These are phyloP conservation scores for Microascus cirrosus DNA, from an alignment of 2,329 filamentous ascomycete genomes.

Conservation along the genomic window DNA sequence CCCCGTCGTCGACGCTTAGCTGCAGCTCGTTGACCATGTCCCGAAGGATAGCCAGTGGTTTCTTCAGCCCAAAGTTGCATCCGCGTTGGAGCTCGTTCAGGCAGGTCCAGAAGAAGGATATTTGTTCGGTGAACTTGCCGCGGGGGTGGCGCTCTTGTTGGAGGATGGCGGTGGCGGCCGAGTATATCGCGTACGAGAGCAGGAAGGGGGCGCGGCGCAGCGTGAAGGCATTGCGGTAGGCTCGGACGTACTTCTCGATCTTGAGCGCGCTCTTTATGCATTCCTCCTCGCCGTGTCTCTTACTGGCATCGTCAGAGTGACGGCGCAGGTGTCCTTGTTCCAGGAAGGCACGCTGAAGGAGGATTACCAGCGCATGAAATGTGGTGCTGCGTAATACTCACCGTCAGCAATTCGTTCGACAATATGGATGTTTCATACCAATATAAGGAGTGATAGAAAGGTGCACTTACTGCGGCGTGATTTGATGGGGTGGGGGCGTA, in stretches of 20 bases:
- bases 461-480: conserved; percentile 7
- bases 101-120: conserved; percentile 24
- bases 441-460: not conserved
- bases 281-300: conserved; percentile 14
- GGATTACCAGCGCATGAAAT: conserved; percentile 29
- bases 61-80: conserved; percentile 23
- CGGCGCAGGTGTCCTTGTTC: conserved; percentile 18
- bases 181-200: conserved; percentile 28
- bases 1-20: conserved; percentile 6
- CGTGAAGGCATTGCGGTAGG: conserved; percentile 25
- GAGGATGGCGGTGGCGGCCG: conserved; percentile 18
- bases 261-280: conserved; percentile 19
- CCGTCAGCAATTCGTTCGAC: not conserved
- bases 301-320: conserved; percentile 14
- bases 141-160: conserved; percentile 17
- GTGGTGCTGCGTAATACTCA: conserved; percentile 12
- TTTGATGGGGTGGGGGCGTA: conserved; percentile 7
- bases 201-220: conserved; percentile 27
- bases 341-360: conserved; percentile 32
- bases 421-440: not conserved
- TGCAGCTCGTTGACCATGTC: conserved; percentile 18
- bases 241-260: conserved; percentile 22
- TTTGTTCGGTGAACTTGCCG: conserved; percentile 18
- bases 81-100: conserved; percentile 21
- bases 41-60: conserved; percentile 19